Base-by-base conservation (phyloP, 805 yeast species). In the Metschnikowia kofuensis region DNA sequence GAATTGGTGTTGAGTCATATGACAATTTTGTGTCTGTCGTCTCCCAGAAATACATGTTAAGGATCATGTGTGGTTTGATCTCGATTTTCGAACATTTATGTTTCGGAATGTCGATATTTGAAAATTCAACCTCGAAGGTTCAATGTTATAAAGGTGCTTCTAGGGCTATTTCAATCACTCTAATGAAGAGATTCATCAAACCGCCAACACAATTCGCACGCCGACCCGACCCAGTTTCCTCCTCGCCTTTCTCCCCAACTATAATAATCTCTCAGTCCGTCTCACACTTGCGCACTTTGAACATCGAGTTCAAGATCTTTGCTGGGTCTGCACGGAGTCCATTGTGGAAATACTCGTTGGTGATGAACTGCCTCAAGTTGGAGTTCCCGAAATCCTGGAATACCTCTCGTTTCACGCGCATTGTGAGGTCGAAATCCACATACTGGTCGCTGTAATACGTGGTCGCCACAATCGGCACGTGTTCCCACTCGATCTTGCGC, bases 311-410 rank as follows among this genome's bases (percentile, higher is more conserved):
- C 47, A 78, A 54, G 2, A 79, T 72, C 27, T 55, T 64, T 6
- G 64, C 68, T 1, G 79, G 66, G 41, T 70, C 65, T 0, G 70
- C 70, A 29, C 79, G 64, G 13, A 77, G 53, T 0, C 84, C 84
- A 53, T 76, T 73, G 55, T 79, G 83, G 60, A 79, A 78, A 48
- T 59, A 70, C 45, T 77, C 80, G 53, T 74, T 76, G 32, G 80
- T 74, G n/a, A 76, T 65, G 47, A 63, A 71, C 50, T 68, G 70
- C 53, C 72, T 62, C 48, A 72, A 60, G 45, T 75, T 75, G 15
- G 60, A 65, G 38, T 58, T 60, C n/a, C 64, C 69, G 36, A 56
- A 63, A 14, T 58, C 59, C 13, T 55, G 48, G 53, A 67, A 68
- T 2, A 64, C 55, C 9, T 60, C 47, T 9, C 63, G 48, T 35